These are phyloP conservation scores for Voacanga thouarsii DNA, from an alignment of 257 asterid genomes.

Conservation along the genomic window DNA sequence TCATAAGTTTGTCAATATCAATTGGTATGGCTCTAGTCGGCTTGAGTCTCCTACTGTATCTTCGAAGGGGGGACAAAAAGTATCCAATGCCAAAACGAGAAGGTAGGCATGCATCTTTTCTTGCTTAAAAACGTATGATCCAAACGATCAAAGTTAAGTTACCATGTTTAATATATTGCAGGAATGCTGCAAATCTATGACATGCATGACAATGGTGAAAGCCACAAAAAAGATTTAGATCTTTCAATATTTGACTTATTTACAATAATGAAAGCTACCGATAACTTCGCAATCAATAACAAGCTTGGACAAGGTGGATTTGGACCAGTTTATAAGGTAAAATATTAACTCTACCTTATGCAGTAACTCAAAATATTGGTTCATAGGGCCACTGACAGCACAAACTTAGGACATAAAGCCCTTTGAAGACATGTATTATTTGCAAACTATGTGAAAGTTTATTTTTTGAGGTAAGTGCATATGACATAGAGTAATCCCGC, in stretches of 20 bases:
- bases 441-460: no score
- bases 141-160: no score
- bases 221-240: constrained; percentile 3
- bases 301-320: constrained; percentile 51
- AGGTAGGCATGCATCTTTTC: neutral
- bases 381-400: neutral
- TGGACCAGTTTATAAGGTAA: constrained; percentile 22
- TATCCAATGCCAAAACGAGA: constrained; percentile 4
- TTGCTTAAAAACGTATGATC: neutral
- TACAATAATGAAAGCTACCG: constrained; percentile 30
- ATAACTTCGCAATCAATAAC: constrained; percentile 20
- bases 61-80: neutral
- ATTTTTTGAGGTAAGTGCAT: no score
- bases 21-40: neutral
- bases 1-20: neutral
- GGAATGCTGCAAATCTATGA: neutral
- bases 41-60: neutral
- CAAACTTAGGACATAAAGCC: no score
- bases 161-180: neutral
- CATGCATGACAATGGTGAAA: constrained; percentile 5
- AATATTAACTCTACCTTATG: neutral
- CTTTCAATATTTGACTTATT: constrained; percentile 21
- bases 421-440: no score
- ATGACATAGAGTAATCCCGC: no score
- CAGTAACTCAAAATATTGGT: no score